These are phyloP conservation scores for Fusarium newnesense DNA, from an alignment of 2,329 filamentous ascomycete genomes.

Conservation along the genomic window DNA sequence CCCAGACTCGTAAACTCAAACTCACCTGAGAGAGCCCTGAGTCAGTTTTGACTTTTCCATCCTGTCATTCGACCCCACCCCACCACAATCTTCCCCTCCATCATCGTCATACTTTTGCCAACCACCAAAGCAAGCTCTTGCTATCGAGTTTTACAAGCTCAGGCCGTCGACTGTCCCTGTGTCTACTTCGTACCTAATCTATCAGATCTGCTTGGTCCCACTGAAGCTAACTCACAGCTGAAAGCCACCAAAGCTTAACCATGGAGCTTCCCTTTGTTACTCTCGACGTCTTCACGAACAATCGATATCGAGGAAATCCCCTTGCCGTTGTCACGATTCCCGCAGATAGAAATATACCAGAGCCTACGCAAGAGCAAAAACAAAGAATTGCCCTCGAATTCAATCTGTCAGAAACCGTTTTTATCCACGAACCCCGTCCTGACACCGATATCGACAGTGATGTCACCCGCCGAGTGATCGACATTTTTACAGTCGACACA, in stretches of 20 bases:
- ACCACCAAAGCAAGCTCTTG: not conserved
- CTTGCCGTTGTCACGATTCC: conserved; percentile 69
- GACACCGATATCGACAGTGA: conserved; percentile 46
- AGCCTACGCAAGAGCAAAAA: conserved; percentile 63
- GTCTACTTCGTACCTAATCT: not conserved
- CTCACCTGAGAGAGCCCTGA: conserved; percentile 5
- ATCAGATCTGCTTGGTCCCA: not conserved
- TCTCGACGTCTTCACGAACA: conserved; percentile 67
- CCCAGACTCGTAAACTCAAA: not conserved
- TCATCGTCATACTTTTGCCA: conserved; percentile 21
- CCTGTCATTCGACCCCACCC: conserved; percentile 17
- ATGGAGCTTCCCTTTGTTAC: conserved; percentile 62
- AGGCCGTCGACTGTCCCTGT: not conserved
- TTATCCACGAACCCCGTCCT: conserved; percentile 60
- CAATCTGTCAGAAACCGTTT: conserved; percentile 72
- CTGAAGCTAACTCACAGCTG: conserved; percentile 1
- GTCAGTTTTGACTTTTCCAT: conserved; percentile 21
- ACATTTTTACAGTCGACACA: conserved; percentile 66
- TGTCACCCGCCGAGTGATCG: conserved; percentile 55
- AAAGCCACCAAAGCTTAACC: conserved; percentile 39
- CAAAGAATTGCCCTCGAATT: conserved; percentile 70
- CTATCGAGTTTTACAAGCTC: conserved; percentile 28
- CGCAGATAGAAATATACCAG: conserved; percentile 39
- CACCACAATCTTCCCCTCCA: conserved; percentile 20
- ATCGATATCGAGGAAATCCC: conserved; percentile 66